Conservation (phyloP, 2,329 filamentous ascomycete genomes). For the Fusarium pseudonygamai region DNA sequence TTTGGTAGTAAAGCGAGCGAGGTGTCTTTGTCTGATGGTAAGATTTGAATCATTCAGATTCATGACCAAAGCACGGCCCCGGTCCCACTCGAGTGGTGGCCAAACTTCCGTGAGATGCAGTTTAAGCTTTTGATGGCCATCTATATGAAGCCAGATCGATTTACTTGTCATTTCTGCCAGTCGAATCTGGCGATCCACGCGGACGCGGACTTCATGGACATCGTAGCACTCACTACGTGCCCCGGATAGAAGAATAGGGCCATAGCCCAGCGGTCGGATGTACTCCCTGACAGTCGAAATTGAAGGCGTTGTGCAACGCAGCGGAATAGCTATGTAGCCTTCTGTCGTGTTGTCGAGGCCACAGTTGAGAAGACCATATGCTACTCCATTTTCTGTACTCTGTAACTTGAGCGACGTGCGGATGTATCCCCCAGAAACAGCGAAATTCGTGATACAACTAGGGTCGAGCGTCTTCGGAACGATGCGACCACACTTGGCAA, state of each 20-base stretch:
- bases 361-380: not conserved
- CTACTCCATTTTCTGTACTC: too few relatives aligned
- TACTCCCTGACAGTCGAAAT: not conserved
- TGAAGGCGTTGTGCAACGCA: not conserved
- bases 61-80: not conserved
- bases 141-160: not conserved
- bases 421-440: not conserved
- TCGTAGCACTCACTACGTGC: rapidly evolving
- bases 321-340: not conserved
- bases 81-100: not conserved
- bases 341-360: not conserved
- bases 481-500: not conserved
- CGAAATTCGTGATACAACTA: not conserved
- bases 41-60: not conserved
- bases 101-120: not conserved
- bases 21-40: rapidly evolving
- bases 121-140: not conserved
- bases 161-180: rapidly evolving
- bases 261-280: not conserved
- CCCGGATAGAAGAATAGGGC: not conserved
- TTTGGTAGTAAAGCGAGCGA: not conserved
- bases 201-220: not conserved
- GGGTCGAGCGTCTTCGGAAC: not conserved
- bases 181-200: not conserved
- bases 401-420: not conserved